phyloP scores from a whole-genome alignment of 495 filamentous ascomycete species.

The Penicillium maclennaniae region DNA sequence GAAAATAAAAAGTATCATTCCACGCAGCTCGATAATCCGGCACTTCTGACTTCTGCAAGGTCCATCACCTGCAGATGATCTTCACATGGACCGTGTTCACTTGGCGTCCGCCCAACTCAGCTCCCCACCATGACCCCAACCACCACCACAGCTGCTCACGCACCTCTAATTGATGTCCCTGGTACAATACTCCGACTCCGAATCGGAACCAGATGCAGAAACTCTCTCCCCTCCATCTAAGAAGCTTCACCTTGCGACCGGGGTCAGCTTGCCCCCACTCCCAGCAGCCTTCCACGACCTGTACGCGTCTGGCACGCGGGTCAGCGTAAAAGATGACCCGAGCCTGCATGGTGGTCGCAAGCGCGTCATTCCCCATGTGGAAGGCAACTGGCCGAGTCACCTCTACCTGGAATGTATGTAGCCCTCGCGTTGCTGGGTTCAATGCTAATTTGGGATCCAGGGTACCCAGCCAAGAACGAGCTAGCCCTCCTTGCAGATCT shows the following conservation, averaged over 20 bases:
- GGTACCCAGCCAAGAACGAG: constrained; percentile 63
- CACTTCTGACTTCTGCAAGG: not conserved
- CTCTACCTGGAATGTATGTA: constrained; percentile 89
- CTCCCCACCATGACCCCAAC: constrained; percentile 1
- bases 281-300: constrained; percentile 81
- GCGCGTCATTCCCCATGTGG: constrained; percentile 75
- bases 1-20: not conserved
- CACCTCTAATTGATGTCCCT: constrained; percentile 47
- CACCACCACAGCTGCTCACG: not conserved
- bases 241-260: constrained; percentile 18
- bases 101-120: not conserved
- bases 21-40: not conserved
- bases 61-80: not conserved
- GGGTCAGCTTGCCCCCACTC: constrained; percentile 67
- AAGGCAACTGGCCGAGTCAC: constrained; percentile 90
- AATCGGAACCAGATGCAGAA: constrained; percentile 55
- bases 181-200: constrained; percentile 75
- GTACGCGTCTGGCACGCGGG: constrained; percentile 71
- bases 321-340: constrained; percentile 77
- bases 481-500: constrained; percentile 50
- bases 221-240: constrained; percentile 24
- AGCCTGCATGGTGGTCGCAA: constrained; percentile 78
- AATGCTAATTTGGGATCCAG: constrained; percentile 36
- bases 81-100: not conserved
- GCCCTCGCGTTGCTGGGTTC: constrained; percentile 1